These are phyloP conservation scores for Lignosus rhinocerotis DNA, from an alignment of 1,284 basidiomycete genomes.

Conservation along the genomic window DNA sequence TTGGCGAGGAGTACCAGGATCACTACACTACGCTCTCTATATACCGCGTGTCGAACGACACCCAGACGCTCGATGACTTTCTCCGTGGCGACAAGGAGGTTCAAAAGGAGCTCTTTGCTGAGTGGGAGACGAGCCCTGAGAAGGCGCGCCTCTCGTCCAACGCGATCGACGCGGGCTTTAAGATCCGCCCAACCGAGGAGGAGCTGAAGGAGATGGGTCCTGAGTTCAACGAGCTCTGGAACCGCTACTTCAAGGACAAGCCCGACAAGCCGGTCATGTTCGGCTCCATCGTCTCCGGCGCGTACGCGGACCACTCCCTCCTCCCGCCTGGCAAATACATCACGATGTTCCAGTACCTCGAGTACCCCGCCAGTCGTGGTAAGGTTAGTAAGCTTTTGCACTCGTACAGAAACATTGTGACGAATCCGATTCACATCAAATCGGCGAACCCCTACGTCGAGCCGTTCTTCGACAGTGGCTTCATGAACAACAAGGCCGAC, in stretches of 20 bases:
- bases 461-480: slow-evolving; percentile 68
- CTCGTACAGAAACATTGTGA: not conserved
- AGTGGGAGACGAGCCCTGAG: slow-evolving; percentile 71
- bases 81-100: slow-evolving; percentile 62
- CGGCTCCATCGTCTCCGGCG: slow-evolving; percentile 65
- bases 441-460: slow-evolving; percentile 62
- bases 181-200: slow-evolving; percentile 68
- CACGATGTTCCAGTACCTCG: slow-evolving; percentile 75
- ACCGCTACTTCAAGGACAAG: slow-evolving; percentile 73
- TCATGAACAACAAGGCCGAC: slow-evolving; percentile 77
- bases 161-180: slow-evolving; percentile 73
- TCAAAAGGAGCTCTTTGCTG: slow-evolving; percentile 59
- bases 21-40: slow-evolving; percentile 71
- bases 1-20: slow-evolving; percentile 73
- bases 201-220: slow-evolving; percentile 76
- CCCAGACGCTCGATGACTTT: slow-evolving; percentile 65
- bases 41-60: slow-evolving; percentile 68
- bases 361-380: slow-evolving; percentile 69
- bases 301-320: slow-evolving; percentile 69
- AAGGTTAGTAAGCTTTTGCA: slow-evolving; percentile 39
- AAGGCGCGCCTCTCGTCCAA: slow-evolving; percentile 70
- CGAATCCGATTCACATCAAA: slow-evolving; percentile 55
- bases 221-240: slow-evolving; percentile 69
- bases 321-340: slow-evolving; percentile 72
- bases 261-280: slow-evolving; percentile 79